These are phyloP conservation scores for Bjerkandera adusta DNA, from an alignment of 1,284 basidiomycete species.

Conservation along the genomic window DNA sequence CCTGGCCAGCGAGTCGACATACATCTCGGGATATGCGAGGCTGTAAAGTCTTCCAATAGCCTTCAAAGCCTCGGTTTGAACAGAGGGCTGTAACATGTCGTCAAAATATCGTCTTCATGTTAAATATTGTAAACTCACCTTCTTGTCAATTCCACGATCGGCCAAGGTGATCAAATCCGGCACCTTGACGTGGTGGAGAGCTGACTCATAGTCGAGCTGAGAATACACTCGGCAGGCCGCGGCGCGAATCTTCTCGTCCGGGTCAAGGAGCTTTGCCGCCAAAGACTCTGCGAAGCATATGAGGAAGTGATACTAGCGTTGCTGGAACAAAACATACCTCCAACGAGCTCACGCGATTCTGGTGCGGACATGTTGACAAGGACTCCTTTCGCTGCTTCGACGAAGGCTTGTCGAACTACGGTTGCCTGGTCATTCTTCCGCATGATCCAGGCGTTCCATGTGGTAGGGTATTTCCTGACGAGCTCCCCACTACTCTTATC, in stretches of 20 bases:
- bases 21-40: conserved; percentile 90
- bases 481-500: conserved; percentile 74
- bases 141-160: conserved; percentile 83
- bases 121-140: conserved; percentile 44
- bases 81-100: conserved; percentile 56
- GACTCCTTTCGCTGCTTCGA: conserved; percentile 68
- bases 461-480: conserved; percentile 75
- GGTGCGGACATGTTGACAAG: conserved; percentile 54
- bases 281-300: conserved; percentile 49
- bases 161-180: conserved; percentile 64
- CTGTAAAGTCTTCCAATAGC: conserved; percentile 80
- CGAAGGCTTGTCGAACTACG: conserved; percentile 75
- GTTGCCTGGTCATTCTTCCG: conserved; percentile 79
- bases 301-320: conserved; percentile 2
- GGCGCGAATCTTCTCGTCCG: conserved; percentile 89
- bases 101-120: background rate
- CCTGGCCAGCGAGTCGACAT: conserved; percentile 30
- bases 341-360: conserved; percentile 68
- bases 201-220: conserved; percentile 88
- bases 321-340: conserved; percentile 45
- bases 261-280: conserved; percentile 72
- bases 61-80: conserved; percentile 80
- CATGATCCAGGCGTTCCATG: conserved; percentile 86
- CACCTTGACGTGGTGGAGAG: conserved; percentile 77
- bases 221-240: conserved; percentile 83